A percentile compares a stretch with the other conserved stretches of the same genome.
phyloP scores from a whole-genome alignment of 2,329 filamentous ascomycete species.

The Pestalotiopsis sp. region DNA sequence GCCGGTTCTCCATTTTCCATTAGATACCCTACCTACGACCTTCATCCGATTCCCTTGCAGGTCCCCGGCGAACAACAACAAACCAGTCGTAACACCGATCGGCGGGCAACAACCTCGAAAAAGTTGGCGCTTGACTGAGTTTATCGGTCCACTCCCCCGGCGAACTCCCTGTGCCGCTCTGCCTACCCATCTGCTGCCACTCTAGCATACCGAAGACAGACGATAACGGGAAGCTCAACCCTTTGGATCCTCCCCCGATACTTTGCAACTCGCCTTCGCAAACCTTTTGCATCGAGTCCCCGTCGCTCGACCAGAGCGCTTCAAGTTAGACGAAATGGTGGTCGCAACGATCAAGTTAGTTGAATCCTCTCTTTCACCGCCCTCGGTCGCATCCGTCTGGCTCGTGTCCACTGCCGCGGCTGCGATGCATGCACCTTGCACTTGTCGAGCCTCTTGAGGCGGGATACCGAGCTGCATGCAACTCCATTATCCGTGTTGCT shows the following conservation, averaged over 20 bases:
- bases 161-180: not conserved
- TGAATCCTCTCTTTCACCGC: constrained; percentile 25
- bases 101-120: constrained; percentile 1
- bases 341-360: constrained; percentile 69
- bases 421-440: not conserved
- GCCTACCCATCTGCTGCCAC: not conserved
- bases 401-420: constrained; percentile 11
- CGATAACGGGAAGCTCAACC: not conserved
- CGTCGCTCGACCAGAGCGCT: constrained; percentile 42
- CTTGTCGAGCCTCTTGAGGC: not conserved
- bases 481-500: not conserved
- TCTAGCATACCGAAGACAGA: not conserved
- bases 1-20: not conserved
- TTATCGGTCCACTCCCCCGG: constrained; percentile 1
- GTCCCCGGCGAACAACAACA: constrained; percentile 1
- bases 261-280: constrained; percentile 7
- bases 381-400: constrained; percentile 19
- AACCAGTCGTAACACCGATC: constrained; percentile 4
- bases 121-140: not conserved
- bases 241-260: constrained; percentile 3
- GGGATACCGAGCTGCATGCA: not conserved
- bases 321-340: constrained; percentile 53
- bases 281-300: constrained; percentile 2
- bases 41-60: not conserved
- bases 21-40: not conserved